Base-by-base conservation (phyloP, 2,329 filamentous ascomycete species). In the Penicillium crustosum region DNA sequence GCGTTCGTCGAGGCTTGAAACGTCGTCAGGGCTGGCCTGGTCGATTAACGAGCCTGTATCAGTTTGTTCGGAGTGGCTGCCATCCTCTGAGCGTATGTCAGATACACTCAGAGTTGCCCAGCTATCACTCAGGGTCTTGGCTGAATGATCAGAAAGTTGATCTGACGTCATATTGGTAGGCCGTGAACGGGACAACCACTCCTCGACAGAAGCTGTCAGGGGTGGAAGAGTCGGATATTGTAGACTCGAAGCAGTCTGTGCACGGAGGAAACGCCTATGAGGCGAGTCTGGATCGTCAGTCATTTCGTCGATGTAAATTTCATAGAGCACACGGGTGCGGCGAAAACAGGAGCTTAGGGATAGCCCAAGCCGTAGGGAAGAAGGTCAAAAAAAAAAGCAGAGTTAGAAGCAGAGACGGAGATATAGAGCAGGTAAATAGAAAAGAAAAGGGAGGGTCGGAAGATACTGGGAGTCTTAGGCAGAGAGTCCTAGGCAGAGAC, bases 61-160 rank as follows among this genome's bases (percentile, higher is more conserved):
- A 12, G 78, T 78, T 49, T 75, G 70, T 39, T 79, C 77, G 2
- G 78, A 79, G 35, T 70, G 75, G 55, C 72, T 68, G 49, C 76
- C 78, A 63, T 80, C 77, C 56, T 79, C 77, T 3, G 76, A 78
- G 50, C 77, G 74, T 23, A 72, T 67, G 58, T 79, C 77, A 19
- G 75, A 74, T n/a, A 70, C 71, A 53, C 75, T 77, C 57, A 80
- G 66, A 2, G 75, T 77, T 21, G 78, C 75, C 78, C 78, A 80
- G 63, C 78, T 79, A 54, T 79, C 78, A 55, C 75, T 76, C 58
- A 80, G 66, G 12, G 75, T 69, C 60, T 70, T 63, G 49, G 63
- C 33, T 4, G 66, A 60, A 31, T 68, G 67, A 12, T 73, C 69
- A 15, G 63, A 53, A n/a, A 62, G 57, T 23, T 60, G 59, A 50